These are phyloP conservation scores for Nicotiana rustica DNA, from an alignment of 305 asterid genomes.

Conservation along the genomic window DNA sequence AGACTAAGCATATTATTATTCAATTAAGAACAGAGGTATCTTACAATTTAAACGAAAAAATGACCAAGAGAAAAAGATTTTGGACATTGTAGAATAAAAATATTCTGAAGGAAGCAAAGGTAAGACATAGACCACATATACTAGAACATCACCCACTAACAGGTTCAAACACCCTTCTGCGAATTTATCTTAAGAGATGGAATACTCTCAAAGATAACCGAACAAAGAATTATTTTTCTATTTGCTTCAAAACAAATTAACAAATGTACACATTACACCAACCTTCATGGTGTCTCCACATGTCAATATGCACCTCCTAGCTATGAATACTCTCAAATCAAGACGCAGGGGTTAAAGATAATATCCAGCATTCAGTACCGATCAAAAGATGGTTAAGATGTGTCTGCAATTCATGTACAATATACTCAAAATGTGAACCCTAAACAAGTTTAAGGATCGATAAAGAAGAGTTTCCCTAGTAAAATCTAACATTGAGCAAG, in stretches of 20 bases:
- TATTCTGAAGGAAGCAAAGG: neutral
- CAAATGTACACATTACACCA: constrained; percentile 54
- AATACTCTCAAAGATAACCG: constrained; percentile 31
- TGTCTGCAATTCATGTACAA: constrained; percentile 67
- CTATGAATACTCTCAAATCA: constrained; percentile 57
- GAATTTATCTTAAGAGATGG: neutral
- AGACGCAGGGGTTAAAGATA: constrained; percentile 56
- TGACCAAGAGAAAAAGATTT: neutral
- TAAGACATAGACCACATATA: neutral
- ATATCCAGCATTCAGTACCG: constrained; percentile 62
- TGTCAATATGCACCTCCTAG: constrained; percentile 59
- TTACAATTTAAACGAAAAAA: neutral
- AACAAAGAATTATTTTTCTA: neutral
- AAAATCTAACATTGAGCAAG: constrained; percentile 36
- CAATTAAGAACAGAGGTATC: neutral
- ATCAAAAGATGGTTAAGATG: constrained; percentile 61
- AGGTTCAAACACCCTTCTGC: neutral
- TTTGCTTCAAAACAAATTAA: constrained; percentile 41
- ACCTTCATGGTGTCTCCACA: constrained; percentile 67
- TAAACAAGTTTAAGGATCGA: constrained; percentile 55
- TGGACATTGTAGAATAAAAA: neutral
- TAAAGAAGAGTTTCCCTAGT: constrained; percentile 41
- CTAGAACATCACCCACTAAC: neutral
- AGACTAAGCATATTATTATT: neutral
- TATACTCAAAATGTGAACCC: constrained; percentile 66